These are phyloP conservation scores for Phtheirospermum japonicum DNA, from an alignment of 257 asterid genomes.

Conservation along the genomic window DNA sequence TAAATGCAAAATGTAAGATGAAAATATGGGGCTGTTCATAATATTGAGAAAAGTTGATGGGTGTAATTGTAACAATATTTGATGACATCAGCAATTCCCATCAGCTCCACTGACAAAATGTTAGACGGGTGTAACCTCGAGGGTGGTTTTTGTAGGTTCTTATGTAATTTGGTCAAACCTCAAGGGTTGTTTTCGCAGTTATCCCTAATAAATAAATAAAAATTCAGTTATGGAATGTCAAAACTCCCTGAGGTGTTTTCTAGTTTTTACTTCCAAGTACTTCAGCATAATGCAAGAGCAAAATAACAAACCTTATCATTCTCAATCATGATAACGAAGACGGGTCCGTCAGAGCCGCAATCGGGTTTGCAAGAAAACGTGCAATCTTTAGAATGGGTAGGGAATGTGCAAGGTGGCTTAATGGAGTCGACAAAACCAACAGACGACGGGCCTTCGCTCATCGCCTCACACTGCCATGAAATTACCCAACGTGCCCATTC, in stretches of 20 bases:
- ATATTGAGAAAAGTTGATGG: background rate
- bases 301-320: constrained; percentile 72
- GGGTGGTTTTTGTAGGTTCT: background rate
- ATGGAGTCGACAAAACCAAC: constrained; percentile 37
- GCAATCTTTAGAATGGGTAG: constrained; percentile 78
- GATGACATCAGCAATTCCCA: background rate
- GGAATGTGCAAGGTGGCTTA: constrained; percentile 75
- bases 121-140: background rate
- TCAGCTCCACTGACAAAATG: background rate
- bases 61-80: background rate
- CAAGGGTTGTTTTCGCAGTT: no score
- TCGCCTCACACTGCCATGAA: constrained; percentile 92
- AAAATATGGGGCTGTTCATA: no score
- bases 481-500: constrained; percentile 99
- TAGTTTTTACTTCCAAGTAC: no score
- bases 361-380: constrained; percentile 69
- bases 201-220: no score
- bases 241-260: no score
- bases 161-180: background rate
- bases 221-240: no score
- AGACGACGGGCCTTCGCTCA: constrained; percentile 54
- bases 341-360: constrained; percentile 73
- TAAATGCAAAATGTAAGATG: no score
- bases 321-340: constrained; percentile 74
- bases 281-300: background rate